Base-by-base conservation (phyloP, 352 stramenopile genomes). In the Pythium rishiriense region DNA sequence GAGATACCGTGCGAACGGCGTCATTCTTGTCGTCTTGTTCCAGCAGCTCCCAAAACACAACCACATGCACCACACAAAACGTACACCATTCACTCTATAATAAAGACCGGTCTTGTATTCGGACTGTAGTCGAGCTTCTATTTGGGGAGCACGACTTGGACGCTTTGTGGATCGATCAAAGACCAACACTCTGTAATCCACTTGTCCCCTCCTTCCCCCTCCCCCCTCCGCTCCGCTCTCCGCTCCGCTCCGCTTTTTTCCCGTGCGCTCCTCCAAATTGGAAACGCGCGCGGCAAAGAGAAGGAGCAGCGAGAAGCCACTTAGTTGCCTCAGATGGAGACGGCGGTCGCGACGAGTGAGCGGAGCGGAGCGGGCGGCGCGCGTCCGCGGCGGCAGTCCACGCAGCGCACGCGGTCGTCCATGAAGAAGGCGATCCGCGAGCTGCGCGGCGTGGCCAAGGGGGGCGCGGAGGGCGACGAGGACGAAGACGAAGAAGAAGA, bases 1-100 rank as follows among this genome's bases (percentile, higher is more conserved):
- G 62, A 93, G 58, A 68, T 85, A 93, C 57, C 72, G 70, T 25
- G 60, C 74, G 60, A 88, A 76, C 60, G 68, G 69, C 41, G 75
- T 78, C 74, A 88, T 75, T 31, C 22, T 14, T 33, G 1, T 47
- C 19, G 21, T 47, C 2, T 11, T 15, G 7, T 10, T 26, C 41
- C 5, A 14, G 41, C 19, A 14, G 41, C 41, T 47, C 39, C n/a
- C n/a, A 3, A 46, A 24, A 2, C 41, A 10, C 0, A 6, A 47
- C 2, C 14, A 1, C 41, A 48, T 51, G 54, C 9, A 42, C 43
- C 55, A 62, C 54, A 62, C n/a, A 19, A 53, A 17, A 5, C 24
- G 10, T 14, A 62, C 42, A 52, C n/a, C n/a, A 62, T 15, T 14
- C 43, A 48, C 7, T 3, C 19, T 43, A 6, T 9, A 59, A 59